Base-by-base conservation (phyloP, 2,329 filamentous ascomycete genomes). In the Nigrograna mackinnonii region DNA sequence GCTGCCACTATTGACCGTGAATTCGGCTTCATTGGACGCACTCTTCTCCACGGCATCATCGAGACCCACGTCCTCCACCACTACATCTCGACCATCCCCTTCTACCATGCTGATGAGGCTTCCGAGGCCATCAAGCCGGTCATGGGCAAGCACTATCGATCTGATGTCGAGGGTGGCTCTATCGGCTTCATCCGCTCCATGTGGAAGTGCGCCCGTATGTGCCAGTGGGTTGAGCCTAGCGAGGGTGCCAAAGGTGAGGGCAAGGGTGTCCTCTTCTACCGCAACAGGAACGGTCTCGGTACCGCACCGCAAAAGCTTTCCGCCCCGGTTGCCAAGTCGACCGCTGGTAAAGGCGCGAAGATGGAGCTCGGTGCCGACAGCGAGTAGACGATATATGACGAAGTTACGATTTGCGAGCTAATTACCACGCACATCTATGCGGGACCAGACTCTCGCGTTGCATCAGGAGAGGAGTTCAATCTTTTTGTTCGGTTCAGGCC, bases 41-140 rank as follows among this genome's bases (percentile, higher is more conserved):
- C 87, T 58, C 80, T 97, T 48, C 79, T 96, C 69, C 92, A 97
- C 79, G 92, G 91, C 62, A 96, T 97, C 72, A 86, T 96, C 70
- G 92, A 96, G 79, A 96, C 92, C 36, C 92, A 97, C 75, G 92
- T 97, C 46, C 87, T 96, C 47, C 92, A 97, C 79, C 92, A 97
- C 82, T 97, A 96, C 73, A 84, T 97, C 69, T 92, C 87, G 74
- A 89, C 84, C 64, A 97, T 97, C 56, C 92, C 92, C 50, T 96
- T 96, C 77, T 97, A 97, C 77, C 81, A 96, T 71, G 92, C 91
- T 64, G 91, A 96, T 58, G 91, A 96, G 76, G 91, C 92, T 44
- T 87, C 85, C 59, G 91, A 96, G 59, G 91, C 91, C 62, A 95
- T 97, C 80, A 91, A 91, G 80, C 83, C 83, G 47, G 79, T 99